A percentile compares a stretch with the other conserved stretches of the same genome.
Evolutionary conservation across 352 stramenopile species (phyloP).

Genomic region (Poterioochromonas sp.): DNA sequence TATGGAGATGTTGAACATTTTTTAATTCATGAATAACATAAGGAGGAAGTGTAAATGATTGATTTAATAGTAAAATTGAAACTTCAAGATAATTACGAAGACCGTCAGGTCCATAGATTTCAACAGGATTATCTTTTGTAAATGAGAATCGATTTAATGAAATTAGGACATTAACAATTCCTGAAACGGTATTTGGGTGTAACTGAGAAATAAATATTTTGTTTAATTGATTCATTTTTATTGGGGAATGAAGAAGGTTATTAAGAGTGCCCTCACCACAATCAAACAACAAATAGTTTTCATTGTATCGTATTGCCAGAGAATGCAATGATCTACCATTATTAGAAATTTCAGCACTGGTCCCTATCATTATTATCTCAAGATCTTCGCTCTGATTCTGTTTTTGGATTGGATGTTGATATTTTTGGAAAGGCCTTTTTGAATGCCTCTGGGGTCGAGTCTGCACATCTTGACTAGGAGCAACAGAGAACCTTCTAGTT

Average conservation of each 20-base stretch:
- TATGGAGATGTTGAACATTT: background rate
- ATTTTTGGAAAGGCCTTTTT: no score
- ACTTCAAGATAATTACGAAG: conserved; percentile 48
- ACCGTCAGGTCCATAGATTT: conserved; percentile 68
- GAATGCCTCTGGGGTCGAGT: no score
- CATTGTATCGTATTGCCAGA: conserved; percentile 50
- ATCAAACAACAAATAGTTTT: conserved; percentile 75
- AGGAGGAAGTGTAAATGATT: background rate
- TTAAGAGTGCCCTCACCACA: conserved; percentile 66
- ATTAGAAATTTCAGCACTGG: no score
- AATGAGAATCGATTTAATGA: conserved; percentile 49
- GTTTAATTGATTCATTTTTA: conserved; percentile 57
- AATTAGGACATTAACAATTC: conserved; percentile 62
- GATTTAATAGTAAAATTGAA: conserved; percentile 37
- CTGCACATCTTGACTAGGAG: no score
- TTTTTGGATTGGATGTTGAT: no score
- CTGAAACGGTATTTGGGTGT: conserved; percentile 64
- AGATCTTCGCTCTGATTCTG: no score
- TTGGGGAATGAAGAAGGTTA: conserved; percentile 54
- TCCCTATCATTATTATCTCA: no score
- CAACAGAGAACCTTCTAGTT: no score
- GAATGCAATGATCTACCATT: conserved; percentile 54
- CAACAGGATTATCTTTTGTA: conserved; percentile 48
- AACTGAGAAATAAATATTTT: conserved; percentile 75
- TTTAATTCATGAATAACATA: conserved; percentile 30